These are phyloP conservation scores for Gomphus sp. DNA, from an alignment of 1,284 basidiomycete species.

Conservation along the genomic window DNA sequence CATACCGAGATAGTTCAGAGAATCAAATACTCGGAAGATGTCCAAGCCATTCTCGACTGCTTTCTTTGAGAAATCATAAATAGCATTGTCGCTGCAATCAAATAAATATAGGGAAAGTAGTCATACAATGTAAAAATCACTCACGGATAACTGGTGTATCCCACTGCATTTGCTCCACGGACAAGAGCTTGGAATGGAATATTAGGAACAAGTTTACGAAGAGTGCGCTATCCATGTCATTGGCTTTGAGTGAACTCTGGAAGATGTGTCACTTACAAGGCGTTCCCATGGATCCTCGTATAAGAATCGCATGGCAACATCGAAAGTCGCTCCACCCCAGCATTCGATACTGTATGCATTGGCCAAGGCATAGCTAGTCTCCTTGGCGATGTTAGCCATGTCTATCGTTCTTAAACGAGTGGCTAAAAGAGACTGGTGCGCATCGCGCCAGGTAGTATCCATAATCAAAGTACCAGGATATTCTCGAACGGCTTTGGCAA, in stretches of 20 bases:
- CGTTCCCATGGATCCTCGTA: conserved; percentile 99
- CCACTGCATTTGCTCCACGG: conserved; percentile 98
- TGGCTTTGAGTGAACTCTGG: conserved; percentile 5
- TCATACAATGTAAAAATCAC: conserved; percentile 21
- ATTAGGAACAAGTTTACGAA: conserved; percentile 96
- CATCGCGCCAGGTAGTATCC: conserved; percentile 99
- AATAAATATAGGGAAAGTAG: background rate
- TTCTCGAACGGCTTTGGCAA: conserved; percentile 95
- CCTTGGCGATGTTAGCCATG: conserved; percentile 98
- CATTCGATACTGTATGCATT: conserved; percentile 98
- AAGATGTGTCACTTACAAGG: conserved; percentile 44
- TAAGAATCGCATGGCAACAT: conserved; percentile 99
- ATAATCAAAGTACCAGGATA: conserved; percentile 95
- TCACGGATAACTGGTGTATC: conserved; percentile 97
- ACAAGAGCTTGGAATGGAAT: conserved; percentile 98
- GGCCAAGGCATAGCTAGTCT: conserved; percentile 90
- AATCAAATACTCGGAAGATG: conserved; percentile 99
- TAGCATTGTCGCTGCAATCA: conserved; percentile 80
- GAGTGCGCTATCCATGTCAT: conserved; percentile 54
- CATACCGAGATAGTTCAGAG: conserved; percentile 93
- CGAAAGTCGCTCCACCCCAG: conserved; percentile 99
- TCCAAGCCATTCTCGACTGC: conserved; percentile 95
- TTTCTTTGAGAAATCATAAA: conserved; percentile 98
- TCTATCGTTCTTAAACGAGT: conserved; percentile 95
- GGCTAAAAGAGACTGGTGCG: conserved; percentile 95